phyloP scores from a whole-genome alignment of 2,329 filamentous ascomycete species.

The Aspergillus sp. region DNA sequence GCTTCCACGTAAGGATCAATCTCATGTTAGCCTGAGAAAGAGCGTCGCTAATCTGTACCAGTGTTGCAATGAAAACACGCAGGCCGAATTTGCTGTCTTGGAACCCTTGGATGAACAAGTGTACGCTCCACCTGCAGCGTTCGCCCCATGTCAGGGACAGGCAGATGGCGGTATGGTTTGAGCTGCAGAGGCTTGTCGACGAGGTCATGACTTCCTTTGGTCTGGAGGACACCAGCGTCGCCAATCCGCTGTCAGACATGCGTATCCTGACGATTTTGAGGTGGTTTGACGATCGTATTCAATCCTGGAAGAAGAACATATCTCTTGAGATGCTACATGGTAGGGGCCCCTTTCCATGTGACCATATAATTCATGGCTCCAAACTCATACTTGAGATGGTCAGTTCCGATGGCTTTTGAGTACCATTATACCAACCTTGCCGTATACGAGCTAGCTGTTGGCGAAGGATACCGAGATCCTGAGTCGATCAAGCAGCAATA shows the following conservation, averaged over 20 bases:
- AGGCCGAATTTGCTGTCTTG: conserved; percentile 34
- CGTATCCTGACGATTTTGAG: conserved; percentile 34
- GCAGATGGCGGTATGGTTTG: conserved; percentile 34
- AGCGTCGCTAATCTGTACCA: conserved; percentile 13
- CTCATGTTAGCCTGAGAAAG: background rate
- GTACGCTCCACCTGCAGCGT: conserved; percentile 27
- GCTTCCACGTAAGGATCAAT: conserved; percentile 26
- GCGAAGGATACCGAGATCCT: conserved; percentile 37
- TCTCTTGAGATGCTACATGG: conserved; percentile 29
- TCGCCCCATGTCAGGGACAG: conserved; percentile 31
- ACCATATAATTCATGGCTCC: background rate
- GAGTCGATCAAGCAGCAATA: conserved; percentile 33
- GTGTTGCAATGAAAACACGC: conserved; percentile 37
- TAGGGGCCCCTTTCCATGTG: conserved; percentile 11
- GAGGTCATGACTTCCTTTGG: conserved; percentile 36
- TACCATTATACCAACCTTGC: conserved; percentile 30
- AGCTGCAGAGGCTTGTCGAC: conserved; percentile 34
- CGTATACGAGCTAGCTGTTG: conserved; percentile 34
- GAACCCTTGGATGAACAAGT: conserved; percentile 38
- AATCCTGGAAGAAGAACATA: conserved; percentile 30
- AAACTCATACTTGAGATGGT: background rate
- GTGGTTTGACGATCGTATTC: conserved; percentile 37
- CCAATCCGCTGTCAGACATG: conserved; percentile 30
- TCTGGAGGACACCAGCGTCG: conserved; percentile 34
- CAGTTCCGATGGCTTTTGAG: conserved; percentile 17